Base-by-base conservation (phyloP, 139 green algal species). In the Marvania coccoides region DNA sequence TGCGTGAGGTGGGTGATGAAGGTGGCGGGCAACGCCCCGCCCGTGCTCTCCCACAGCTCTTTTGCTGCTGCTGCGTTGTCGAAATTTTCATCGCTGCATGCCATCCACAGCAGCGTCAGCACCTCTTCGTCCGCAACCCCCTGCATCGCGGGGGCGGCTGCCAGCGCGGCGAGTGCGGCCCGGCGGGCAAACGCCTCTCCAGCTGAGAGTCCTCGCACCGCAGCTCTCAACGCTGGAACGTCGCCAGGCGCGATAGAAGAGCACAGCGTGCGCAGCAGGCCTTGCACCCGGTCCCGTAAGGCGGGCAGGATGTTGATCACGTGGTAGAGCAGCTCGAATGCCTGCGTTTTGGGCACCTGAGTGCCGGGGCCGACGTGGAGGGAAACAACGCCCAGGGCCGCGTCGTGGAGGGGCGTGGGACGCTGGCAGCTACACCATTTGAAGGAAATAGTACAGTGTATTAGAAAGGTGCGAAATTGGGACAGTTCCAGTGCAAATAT, bases 331-430 rank as follows among this genome's bases (percentile, higher is more conserved):
- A 94, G 67, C 24, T 56, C 53, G 61, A 91, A 73, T 31, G 69
- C 77, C 36, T 78, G 66, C 4, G 51, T 40, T 33, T 84, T 74
- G 12, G 81, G 80, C 31, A 91, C 58, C 58, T 10, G 60, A 35
- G 5, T 59, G 33, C 69, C 75, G 0, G 79, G 61, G 2, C 65
- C 65, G 7, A 82, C 78, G 63, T 91, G 87, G 55, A 85, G 76
- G 15, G 74, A 60, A 46, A 92, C 15, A 19, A 87, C 72, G 3
- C 37, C 57, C 28, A 96, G 72, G 6, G 85, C 87, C 38, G 73
- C 56, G 30, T 94, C 85, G 71, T 95, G 88, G 58, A 92, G 80
- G 4, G 75, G 61, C 8, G 86, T 93, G 66, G 87, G 81, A 8
- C 63, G 26, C 0, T 77, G 72, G 30, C 65, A 81, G 46, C 61